Evolutionary conservation across 1,284 basidiomycete species (phyloP).

Genomic region (Athelia sp.): DNA sequence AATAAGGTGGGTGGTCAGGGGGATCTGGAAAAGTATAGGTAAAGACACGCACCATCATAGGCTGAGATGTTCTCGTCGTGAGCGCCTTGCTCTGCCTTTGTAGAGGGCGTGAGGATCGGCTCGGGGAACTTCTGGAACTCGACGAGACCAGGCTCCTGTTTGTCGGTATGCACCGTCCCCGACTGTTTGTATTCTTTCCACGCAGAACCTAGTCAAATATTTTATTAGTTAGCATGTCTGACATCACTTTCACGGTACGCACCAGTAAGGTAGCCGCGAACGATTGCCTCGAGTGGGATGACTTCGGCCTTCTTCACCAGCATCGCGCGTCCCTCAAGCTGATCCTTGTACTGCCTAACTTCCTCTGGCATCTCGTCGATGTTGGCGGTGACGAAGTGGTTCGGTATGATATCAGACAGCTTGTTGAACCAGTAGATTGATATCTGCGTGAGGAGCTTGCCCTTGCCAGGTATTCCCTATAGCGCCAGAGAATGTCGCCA

Average conservation of each 20-base stretch:
- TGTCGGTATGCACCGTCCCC: slow-evolving; percentile 87
- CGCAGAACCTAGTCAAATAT: slow-evolving; percentile 69
- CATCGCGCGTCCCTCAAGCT: slow-evolving; percentile 86
- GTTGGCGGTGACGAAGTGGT: slow-evolving; percentile 79
- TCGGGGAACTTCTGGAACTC: slow-evolving; percentile 82
- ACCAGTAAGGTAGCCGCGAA: slow-evolving; percentile 95
- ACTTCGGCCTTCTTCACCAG: slow-evolving; percentile 89
- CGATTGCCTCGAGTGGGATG: slow-evolving; percentile 95
- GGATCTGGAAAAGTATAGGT: background rate
- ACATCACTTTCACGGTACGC: slow-evolving; percentile 15
- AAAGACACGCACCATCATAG: slow-evolving; percentile 58
- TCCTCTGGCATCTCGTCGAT: slow-evolving; percentile 73
- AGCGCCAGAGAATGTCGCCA: too few relatives aligned
- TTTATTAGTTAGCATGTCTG: too few relatives aligned
- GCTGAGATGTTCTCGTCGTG: slow-evolving; percentile 99
- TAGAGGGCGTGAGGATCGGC: slow-evolving; percentile 85
- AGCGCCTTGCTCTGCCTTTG: slow-evolving; percentile 91
- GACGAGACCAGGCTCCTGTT: slow-evolving; percentile 71
- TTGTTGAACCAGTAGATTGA: slow-evolving; percentile 96
- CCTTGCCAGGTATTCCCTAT: slow-evolving; percentile 93
- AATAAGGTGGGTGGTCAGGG: slow-evolving; percentile 4
- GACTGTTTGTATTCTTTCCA: slow-evolving; percentile 92
- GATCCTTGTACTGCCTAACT: slow-evolving; percentile 61
- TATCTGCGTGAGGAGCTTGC: slow-evolving; percentile 84
- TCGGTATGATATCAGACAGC: slow-evolving; percentile 73